Conservation (phyloP, 163 green algal species). For the Scenedesmus sp. region DNA sequence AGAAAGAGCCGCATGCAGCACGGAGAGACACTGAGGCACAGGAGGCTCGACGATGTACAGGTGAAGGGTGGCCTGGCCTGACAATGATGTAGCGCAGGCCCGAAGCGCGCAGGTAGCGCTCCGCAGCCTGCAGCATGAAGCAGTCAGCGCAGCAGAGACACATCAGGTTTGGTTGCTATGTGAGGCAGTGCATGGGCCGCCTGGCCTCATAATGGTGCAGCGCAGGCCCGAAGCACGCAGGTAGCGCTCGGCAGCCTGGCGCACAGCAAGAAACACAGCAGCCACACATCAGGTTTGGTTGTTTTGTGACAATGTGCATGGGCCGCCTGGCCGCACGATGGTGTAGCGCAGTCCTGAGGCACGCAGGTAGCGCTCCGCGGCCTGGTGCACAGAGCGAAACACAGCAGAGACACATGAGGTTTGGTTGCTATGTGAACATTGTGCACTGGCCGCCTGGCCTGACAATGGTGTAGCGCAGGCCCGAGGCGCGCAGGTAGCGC, state of each 20-base stretch:
- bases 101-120: conserved; percentile 57
- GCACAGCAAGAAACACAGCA: not conserved
- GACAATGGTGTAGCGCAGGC: conserved; percentile 80
- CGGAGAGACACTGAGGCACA: no score
- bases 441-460: conserved; percentile 66
- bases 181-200: conserved; percentile 59
- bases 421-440: no score
- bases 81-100: conserved; percentile 79
- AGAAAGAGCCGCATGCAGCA: no score
- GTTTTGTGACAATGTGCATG: conserved; percentile 44
- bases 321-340: conserved; percentile 73
- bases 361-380: conserved; percentile 41
- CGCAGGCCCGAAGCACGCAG: conserved; percentile 66
- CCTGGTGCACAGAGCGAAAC: no score
- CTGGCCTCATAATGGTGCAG: conserved; percentile 76
- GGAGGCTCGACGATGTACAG: no score
- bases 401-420: no score
- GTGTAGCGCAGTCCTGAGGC: conserved; percentile 59
- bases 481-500: conserved; percentile 66
- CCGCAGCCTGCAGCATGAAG: conserved; percentile 46
- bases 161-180: no score
- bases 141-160: not conserved
- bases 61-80: conserved; percentile 54
- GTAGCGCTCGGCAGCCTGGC: conserved; percentile 62
- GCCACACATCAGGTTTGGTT: not conserved